Conservation (phyloP, 257 asterid genomes). For the Coffea eugenioides region DNA sequence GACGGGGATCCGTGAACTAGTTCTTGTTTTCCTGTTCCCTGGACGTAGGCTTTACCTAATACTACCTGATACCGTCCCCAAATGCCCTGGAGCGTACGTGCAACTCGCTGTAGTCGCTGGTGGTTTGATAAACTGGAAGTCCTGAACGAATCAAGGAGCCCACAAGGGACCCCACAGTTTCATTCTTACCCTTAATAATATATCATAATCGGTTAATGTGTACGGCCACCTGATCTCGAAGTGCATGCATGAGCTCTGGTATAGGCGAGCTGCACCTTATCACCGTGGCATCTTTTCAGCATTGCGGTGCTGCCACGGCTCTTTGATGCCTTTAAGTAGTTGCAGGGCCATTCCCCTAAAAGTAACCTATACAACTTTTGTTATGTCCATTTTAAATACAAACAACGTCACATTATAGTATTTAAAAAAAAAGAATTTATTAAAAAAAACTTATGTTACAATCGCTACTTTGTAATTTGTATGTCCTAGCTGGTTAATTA, state of each 20-base stretch:
- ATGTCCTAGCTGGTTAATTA: too few species aligned
- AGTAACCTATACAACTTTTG: conserved; percentile 1
- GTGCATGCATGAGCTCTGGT: conserved; percentile 23
- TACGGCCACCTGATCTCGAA: conserved; percentile 19
- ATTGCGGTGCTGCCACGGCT: conserved; percentile 33
- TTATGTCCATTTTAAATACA: neutral
- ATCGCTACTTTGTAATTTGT: too few species aligned
- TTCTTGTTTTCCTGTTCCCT: too few species aligned
- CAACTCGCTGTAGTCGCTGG: neutral
- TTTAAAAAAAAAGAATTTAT: too few species aligned
- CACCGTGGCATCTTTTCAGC: conserved; percentile 25
- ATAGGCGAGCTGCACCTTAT: conserved; percentile 26
- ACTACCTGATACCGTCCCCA: neutral
- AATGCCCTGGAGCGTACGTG: neutral
- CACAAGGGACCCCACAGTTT: conserved; percentile 1
- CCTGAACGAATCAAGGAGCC: neutral
- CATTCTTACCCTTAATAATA: neutral
- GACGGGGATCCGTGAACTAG: too few species aligned
- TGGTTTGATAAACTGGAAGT: neutral
- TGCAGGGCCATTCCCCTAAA: conserved; percentile 9
- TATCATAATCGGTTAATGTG: neutral
- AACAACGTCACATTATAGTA: too few species aligned
- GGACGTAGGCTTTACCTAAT: too few species aligned
- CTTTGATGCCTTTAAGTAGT: conserved; percentile 13
- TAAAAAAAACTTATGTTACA: too few species aligned